Evolutionary conservation across 2,329 filamentous ascomycete species (phyloP), one percentile per base, ranked within the genome.

Genomic region (Daldinia eschscholtzii): DNA sequence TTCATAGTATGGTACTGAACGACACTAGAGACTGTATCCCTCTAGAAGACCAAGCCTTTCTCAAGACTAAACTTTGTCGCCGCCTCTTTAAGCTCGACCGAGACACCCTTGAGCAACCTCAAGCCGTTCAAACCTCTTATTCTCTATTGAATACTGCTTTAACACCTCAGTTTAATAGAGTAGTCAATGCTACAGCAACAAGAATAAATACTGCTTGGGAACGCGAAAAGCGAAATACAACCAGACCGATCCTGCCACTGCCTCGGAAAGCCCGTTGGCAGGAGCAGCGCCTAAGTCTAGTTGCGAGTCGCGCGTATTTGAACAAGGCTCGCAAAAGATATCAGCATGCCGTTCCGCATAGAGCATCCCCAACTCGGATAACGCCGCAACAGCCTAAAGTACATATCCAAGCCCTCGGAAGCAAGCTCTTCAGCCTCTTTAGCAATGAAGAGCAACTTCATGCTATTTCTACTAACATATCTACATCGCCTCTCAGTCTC

Each of bases 41-140:
- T 10, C 68, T 79, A 0, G 83, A 87, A 33, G 69, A 78, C 2
- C 71, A 81, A 20, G 73, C 78, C 1, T 75, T 82, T 33, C 70
- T 89, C 15, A 83, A 81, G 62, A 77, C 82, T 37, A 91, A 90
- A 72, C 76, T 90, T 1, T 84, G 84, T 67, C 82, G 86, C n/a
- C 84, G 88, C 0, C 80, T 91, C 1, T 84, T 83, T 0, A 91
- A 91, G 74, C 75, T 91, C 0, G 84, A 89, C 30, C 70, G 75
- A 0, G 82, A 85, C 53, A 78, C 74, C 15, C 57, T 59, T 33
- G 61, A 71, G 6, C 64, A 75, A 65, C 64, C 15, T 12, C 30
- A 52, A 13, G 37, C 30, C 33, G 15, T 60, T 5, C 50, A 65
- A 30, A 30, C 44, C 13, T 57, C 69, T 4, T 80, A 80, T 55